phyloP scores from a whole-genome alignment of 2,329 filamentous ascomycete genomes.

The Incumbomyces lentus region DNA sequence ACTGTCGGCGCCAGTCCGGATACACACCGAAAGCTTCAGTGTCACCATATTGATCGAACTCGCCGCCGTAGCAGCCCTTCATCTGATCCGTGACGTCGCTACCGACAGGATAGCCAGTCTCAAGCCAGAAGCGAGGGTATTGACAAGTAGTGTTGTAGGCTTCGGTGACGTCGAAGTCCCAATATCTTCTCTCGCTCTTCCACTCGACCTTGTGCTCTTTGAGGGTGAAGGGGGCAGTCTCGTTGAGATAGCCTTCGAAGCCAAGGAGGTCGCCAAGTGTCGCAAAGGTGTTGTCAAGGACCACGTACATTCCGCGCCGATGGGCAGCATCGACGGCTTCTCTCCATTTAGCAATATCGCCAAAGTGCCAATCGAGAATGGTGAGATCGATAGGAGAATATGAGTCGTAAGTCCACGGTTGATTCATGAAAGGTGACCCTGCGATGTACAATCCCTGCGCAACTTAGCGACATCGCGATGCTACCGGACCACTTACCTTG shows the following conservation, averaged over 20 bases:
- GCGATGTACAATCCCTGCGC: conserved; percentile 49
- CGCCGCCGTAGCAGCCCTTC: conserved; percentile 50
- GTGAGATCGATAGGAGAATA: conserved; percentile 53
- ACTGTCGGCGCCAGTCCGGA: conserved; percentile 53
- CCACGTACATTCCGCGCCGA: conserved; percentile 51
- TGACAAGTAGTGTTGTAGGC: conserved; percentile 43
- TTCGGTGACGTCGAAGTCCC: conserved; percentile 48
- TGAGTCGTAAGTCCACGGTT: conserved; percentile 53
- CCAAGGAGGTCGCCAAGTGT: conserved; percentile 56
- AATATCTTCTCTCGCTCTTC: conserved; percentile 46
- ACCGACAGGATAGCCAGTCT: conserved; percentile 43
- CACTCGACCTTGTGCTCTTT: conserved; percentile 49
- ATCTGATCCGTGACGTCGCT: conserved; percentile 38
- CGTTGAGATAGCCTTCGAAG: conserved; percentile 51
- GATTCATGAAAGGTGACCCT: conserved; percentile 54
- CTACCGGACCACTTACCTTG: conserved; percentile 27
- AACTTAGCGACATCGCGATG: conserved; percentile 8
- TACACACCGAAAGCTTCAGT: conserved; percentile 54
- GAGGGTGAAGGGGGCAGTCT: conserved; percentile 44
- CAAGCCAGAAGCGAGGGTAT: conserved; percentile 53
- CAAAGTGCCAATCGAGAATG: conserved; percentile 53
- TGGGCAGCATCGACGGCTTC: conserved; percentile 51
- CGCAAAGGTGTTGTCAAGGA: conserved; percentile 56
- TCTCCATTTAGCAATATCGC: conserved; percentile 49
- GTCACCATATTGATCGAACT: conserved; percentile 57